A percentile compares a stretch with the other conserved stretches of the same genome.
phyloP scores from a whole-genome alignment of 495 filamentous ascomycete genomes.

The Trichoderma reesei region DNA sequence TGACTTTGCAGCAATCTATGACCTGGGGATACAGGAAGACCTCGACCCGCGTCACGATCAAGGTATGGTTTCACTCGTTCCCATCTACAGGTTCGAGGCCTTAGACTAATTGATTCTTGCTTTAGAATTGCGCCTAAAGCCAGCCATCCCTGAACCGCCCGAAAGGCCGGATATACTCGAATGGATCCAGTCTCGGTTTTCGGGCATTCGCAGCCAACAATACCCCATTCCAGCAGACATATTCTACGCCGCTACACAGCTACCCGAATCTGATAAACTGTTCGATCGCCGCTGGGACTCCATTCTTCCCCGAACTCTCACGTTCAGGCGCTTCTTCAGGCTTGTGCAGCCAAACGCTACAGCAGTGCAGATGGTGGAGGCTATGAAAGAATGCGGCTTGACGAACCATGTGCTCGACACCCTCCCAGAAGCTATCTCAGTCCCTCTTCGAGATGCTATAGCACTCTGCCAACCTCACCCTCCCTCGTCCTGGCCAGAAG shows the following conservation, averaged over 20 bases:
- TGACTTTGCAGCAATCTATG: conserved; percentile 63
- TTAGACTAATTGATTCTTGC: background rate
- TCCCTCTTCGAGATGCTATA: conserved; percentile 76
- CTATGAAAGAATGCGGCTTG: conserved; percentile 52
- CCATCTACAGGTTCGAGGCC: background rate
- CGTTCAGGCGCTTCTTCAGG: conserved; percentile 50
- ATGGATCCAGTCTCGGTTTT: conserved; percentile 59
- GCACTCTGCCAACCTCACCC: conserved; percentile 70
- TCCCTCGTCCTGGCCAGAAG: conserved; percentile 61
- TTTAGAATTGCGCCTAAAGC: conserved; percentile 12
- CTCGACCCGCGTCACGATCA: conserved; percentile 15
- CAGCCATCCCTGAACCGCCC: conserved; percentile 47
- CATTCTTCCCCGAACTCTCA: conserved; percentile 50
- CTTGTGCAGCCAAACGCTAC: conserved; percentile 26
- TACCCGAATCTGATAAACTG: conserved; percentile 8
- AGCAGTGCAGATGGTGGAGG: conserved; percentile 43
- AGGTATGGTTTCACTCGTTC: conserved; percentile 16
- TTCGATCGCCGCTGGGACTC: conserved; percentile 19
- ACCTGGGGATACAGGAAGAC: conserved; percentile 51
- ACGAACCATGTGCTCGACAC: conserved; percentile 56
- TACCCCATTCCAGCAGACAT: conserved; percentile 56
- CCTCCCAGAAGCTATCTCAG: conserved; percentile 70
- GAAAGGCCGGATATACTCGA: conserved; percentile 51
- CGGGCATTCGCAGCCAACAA: conserved; percentile 29
- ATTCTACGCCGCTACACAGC: conserved; percentile 14